These are phyloP conservation scores for Ascochyta fabae DNA, from an alignment of 2,329 filamentous ascomycete genomes.

Conservation along the genomic window DNA sequence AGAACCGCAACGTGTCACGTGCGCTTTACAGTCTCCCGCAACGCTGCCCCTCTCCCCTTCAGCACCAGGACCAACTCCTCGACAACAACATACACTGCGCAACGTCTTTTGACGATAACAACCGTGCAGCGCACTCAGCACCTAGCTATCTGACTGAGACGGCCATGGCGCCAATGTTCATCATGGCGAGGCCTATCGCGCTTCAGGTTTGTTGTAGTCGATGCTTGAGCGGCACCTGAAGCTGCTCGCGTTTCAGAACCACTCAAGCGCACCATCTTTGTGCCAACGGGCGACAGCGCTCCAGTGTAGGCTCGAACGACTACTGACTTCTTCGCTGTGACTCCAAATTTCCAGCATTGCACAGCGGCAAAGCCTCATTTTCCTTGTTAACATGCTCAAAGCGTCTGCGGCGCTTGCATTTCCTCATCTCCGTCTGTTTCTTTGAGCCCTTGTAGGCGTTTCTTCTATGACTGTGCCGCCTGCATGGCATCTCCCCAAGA, in stretches of 20 bases:
- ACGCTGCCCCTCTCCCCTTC: background rate
- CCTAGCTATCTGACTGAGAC: conserved; percentile 34
- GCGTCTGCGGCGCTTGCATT: conserved; percentile 42
- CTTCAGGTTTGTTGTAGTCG: conserved; percentile 48
- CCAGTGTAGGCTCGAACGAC: conserved; percentile 36
- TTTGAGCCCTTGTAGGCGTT: conserved; percentile 36
- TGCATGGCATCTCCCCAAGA: conserved; percentile 49
- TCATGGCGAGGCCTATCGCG: conserved; percentile 43
- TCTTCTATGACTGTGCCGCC: conserved; percentile 42
- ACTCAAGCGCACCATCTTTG: conserved; percentile 39
- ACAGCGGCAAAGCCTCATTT: conserved; percentile 33
- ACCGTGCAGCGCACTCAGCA: background rate
- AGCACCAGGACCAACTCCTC: background rate
- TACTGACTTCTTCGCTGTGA: conserved; percentile 33
- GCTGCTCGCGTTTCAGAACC: conserved; percentile 45
- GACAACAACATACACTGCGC: background rate
- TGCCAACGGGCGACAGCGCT: conserved; percentile 45
- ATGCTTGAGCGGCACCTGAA: conserved; percentile 45
- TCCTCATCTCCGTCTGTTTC: conserved; percentile 38
- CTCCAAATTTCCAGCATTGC: conserved; percentile 31
- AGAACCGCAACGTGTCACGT: background rate
- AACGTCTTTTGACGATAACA: background rate
- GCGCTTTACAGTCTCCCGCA: background rate
- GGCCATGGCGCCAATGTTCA: conserved; percentile 29
- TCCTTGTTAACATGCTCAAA: conserved; percentile 47